Evolutionary conservation across 306 rosid species (phyloP), one percentile per base, ranked within the genome.

Genomic region (Casuarina equisetifolia): DNA sequence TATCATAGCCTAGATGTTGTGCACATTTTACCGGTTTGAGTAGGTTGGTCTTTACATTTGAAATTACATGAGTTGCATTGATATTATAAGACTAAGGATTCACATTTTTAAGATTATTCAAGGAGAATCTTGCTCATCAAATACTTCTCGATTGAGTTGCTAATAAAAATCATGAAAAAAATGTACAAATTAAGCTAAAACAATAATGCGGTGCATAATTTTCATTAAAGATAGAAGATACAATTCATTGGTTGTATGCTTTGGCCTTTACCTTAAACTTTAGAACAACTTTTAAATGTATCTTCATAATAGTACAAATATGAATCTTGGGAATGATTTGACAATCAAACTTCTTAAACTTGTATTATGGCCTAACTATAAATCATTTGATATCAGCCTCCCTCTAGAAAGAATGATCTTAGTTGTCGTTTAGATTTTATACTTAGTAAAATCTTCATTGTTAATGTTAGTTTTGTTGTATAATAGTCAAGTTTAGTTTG

Each of bases 141-240:
- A 84, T 94, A 40, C 98, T 92, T 81, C 92, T 92, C 75, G 98
- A 89, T 74, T 80, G 88, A 73, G 92, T 94, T 84, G 94, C 93
- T 39, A 92, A 88, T 25, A 91, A 86, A 51, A 94, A 94, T 66
- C 93, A 89, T 49, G 94, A 94, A 84, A 94, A 78, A 69, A 76
- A 87, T 74, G 84, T 92, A 53, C 83, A 90, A 73, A 86, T 88
- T 0, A 89, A 86, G 83, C 78, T 94, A 66, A 92, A 92, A 87
- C 94, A 90, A 82, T 93, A 90, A 78, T 94, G 90, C 72, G 96
- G 98, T 74, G 91, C 86, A 11, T 93, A 86, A 86, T 94, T 94
- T 84, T 91, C 97, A 48, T 90, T 94, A 42, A 94, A 92, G 84
- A 94, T 94, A 97, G 98, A 94, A 85, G 94, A 97, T 61, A 94